Evolutionary conservation across 805 yeast genomes (phyloP).

Genomic region (Yamadazyma nakazawae): DNA sequence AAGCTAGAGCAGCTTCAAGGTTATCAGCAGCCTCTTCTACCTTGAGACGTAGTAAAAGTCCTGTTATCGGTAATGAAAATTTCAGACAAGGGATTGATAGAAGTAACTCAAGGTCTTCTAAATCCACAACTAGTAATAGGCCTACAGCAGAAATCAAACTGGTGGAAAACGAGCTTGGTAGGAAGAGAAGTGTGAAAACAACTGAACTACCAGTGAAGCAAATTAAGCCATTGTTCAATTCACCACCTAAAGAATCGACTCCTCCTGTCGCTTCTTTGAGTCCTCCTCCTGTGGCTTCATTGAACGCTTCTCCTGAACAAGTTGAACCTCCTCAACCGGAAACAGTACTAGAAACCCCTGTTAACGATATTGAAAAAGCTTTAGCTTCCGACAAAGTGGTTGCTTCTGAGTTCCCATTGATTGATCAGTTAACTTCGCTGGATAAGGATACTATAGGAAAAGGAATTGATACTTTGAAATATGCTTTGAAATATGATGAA

Average conservation of each 20-base stretch:
- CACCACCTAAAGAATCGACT: not conserved
- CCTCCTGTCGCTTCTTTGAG: conserved; percentile 18
- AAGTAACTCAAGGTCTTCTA: not conserved
- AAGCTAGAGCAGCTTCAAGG: conserved; percentile 9
- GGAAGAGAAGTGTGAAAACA: conserved; percentile 1
- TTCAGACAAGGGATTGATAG: not conserved
- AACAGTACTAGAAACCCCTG: not conserved
- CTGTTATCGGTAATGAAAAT: not conserved
- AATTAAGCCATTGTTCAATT: not conserved
- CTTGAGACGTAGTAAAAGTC: not conserved
- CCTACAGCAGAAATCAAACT: not conserved
- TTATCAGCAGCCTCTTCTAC: conserved; percentile 11
- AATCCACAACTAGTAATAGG: not conserved
- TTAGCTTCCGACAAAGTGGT: not conserved
- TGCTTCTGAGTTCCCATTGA: conserved; percentile 29
- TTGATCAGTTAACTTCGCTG: conserved; percentile 18
- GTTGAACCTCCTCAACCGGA: not conserved
- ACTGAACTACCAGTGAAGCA: conserved; percentile 1
- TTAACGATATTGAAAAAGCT: not conserved
- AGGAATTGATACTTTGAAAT: conserved; percentile 36
- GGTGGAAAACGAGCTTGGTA: not conserved
- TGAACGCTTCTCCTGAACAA: conserved; percentile 20
- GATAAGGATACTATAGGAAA: conserved; percentile 28
- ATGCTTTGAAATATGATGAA: conserved; percentile 37
- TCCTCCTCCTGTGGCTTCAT: conserved; percentile 23